These are phyloP conservation scores for Salix exigua DNA, from an alignment of 345 rosid species.

Conservation along the genomic window DNA sequence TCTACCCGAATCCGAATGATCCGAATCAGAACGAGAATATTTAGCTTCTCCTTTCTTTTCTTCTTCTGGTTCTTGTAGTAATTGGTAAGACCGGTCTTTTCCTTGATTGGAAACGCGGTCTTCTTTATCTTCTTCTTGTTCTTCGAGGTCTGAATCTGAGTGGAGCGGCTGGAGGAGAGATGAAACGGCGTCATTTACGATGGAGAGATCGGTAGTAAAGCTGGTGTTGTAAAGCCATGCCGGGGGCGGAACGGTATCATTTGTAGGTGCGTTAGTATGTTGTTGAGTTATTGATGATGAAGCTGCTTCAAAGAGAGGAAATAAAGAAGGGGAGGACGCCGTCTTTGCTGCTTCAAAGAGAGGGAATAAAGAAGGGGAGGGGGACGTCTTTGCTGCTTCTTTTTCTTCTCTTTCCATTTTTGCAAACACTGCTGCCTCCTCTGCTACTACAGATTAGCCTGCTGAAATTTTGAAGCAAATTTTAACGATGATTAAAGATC, in stretches of 20 bases:
- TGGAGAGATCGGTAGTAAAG: slow-evolving; percentile 67
- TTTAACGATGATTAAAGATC: no score
- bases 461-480: no score
- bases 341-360: no score
- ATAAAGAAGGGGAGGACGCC: no score
- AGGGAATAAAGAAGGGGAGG: no score
- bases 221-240: slow-evolving; percentile 85
- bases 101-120: not conserved
- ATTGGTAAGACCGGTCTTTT: slow-evolving; percentile 34
- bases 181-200: slow-evolving; percentile 47
- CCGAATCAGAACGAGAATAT: slow-evolving; percentile 1
- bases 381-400: no score
- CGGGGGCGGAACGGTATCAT: slow-evolving; percentile 12
- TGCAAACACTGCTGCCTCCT: no score
- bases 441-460: no score
- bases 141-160: slow-evolving; percentile 32
- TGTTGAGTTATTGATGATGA: no score
- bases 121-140: slow-evolving; percentile 37
- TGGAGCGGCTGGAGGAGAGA: slow-evolving; percentile 18
- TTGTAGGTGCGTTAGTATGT: no score
- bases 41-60: not conserved
- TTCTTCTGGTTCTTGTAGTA: slow-evolving; percentile 24
- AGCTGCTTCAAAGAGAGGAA: no score
- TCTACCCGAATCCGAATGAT: slow-evolving; percentile 11
- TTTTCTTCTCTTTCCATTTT: no score